These are phyloP conservation scores for Phaeophleospora eucalypticola DNA, from an alignment of 2,329 filamentous ascomycete genomes.

Conservation along the genomic window DNA sequence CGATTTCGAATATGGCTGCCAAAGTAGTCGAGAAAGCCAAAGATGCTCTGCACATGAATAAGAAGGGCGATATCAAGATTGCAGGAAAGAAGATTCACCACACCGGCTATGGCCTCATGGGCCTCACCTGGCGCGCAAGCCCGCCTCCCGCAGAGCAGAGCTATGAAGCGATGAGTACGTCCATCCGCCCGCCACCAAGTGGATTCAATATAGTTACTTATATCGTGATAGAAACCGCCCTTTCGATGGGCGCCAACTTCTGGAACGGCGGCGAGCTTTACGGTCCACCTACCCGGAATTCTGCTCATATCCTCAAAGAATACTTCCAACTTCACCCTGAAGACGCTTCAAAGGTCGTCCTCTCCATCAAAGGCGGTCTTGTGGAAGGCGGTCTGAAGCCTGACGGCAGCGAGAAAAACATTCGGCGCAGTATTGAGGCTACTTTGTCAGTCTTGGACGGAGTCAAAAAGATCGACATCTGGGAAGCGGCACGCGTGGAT, in stretches of 20 bases:
- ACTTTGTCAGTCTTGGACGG: constrained; percentile 43
- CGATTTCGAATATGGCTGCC: constrained; percentile 23
- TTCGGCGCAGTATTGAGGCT: constrained; percentile 44
- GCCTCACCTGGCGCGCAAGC: constrained; percentile 44
- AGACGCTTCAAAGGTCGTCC: constrained; percentile 48
- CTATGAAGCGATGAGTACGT: constrained; percentile 42
- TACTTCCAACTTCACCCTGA: constrained; percentile 52
- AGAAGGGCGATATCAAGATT: constrained; percentile 18
- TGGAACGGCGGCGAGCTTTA: constrained; percentile 52
- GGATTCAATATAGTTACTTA: neutral
- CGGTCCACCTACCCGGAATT: constrained; percentile 44
- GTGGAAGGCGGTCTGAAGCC: constrained; percentile 33
- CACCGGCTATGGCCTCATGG: constrained; percentile 49
- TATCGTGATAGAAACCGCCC: constrained; percentile 12
- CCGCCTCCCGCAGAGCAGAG: constrained; percentile 37
- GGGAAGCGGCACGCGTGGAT: constrained; percentile 45
- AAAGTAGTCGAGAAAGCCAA: constrained; percentile 29
- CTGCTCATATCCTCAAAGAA: constrained; percentile 45
- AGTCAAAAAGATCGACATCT: constrained; percentile 48
- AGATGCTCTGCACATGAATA: constrained; percentile 19
- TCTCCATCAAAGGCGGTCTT: constrained; percentile 49
- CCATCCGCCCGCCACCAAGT: no score
- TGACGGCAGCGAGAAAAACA: constrained; percentile 40
- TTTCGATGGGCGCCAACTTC: constrained; percentile 39
- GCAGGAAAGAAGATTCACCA: constrained; percentile 24